Evolutionary conservation across 345 rosid genomes (phyloP).

Genomic region (Stellera chamaejasme): DNA sequence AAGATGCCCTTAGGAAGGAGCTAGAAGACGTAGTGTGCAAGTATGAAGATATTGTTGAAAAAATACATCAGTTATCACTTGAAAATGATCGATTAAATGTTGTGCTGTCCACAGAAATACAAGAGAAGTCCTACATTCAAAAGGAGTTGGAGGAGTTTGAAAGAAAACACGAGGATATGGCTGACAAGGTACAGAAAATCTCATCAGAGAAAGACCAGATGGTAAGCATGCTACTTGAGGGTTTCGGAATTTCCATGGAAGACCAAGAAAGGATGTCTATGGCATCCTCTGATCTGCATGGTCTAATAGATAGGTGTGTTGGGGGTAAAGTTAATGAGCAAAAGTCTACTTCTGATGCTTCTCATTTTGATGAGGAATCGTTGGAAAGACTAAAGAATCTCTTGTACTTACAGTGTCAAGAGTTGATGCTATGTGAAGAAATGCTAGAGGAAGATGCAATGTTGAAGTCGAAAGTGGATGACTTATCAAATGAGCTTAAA

Average conservation of each 20-base stretch:
- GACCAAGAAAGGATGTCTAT: conserved; percentile 24
- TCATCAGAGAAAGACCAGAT: conserved; percentile 51
- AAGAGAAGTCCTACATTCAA: conserved; percentile 52
- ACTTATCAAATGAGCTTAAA: conserved; percentile 38
- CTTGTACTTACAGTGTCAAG: conserved; percentile 56
- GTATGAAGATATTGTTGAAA: conserved; percentile 7
- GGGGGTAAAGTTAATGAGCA: conserved; percentile 40
- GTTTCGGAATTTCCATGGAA: conserved; percentile 38
- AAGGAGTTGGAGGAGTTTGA: conserved; percentile 37
- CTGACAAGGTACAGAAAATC: conserved; percentile 29
- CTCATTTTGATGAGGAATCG: conserved; percentile 26
- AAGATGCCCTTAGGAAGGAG: conserved; percentile 8
- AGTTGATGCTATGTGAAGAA: conserved; percentile 49
- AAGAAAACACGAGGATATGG: conserved; percentile 31
- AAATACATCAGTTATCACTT: not conserved
- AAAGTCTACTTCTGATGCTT: conserved; percentile 22
- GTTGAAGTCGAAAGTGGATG: conserved; percentile 32
- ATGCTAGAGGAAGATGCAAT: conserved; percentile 54
- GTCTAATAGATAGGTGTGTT: conserved; percentile 45
- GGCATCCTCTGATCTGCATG: conserved; percentile 27
- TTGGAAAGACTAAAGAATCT: conserved; percentile 56
- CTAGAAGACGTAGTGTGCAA: conserved; percentile 5
- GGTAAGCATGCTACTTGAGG: conserved; percentile 44
- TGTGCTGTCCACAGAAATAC: conserved; percentile 46
- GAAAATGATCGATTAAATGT: conserved; percentile 38